Evolutionary conservation across 2,329 filamentous ascomycete genomes (phyloP).

Genomic region (Stachybotrys echinatus): DNA sequence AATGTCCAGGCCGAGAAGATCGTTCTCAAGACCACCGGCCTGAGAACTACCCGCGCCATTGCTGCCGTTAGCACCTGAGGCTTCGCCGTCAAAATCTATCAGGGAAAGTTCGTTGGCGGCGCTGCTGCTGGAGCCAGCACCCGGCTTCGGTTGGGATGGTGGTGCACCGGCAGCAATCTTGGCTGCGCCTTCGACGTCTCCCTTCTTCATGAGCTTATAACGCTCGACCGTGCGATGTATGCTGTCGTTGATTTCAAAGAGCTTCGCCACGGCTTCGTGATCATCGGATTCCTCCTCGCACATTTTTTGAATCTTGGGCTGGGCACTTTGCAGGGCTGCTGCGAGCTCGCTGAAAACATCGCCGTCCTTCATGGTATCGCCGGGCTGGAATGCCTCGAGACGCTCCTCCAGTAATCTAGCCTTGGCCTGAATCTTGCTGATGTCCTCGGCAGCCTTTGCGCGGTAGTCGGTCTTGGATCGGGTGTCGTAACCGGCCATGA

Average conservation of each 20-base stretch:
- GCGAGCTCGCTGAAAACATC: conserved; percentile 80
- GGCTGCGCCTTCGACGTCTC: conserved; percentile 77
- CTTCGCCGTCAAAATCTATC: conserved; percentile 78
- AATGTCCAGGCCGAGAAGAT: conserved; percentile 83
- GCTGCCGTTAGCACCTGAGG: conserved; percentile 48
- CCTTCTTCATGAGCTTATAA: conserved; percentile 94
- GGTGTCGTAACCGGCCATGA: conserved; percentile 97
- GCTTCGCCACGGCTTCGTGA: conserved; percentile 87
- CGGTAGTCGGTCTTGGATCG: conserved; percentile 95
- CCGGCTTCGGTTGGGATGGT: conserved; percentile 53
- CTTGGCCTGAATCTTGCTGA: conserved; percentile 92
- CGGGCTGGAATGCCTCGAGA: conserved; percentile 74
- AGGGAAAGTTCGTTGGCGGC: conserved; percentile 73
- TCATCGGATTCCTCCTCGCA: conserved; percentile 98
- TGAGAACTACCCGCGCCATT: conserved; percentile 38
- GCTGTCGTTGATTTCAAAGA: conserved; percentile 97
- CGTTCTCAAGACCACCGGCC: conserved; percentile 73
- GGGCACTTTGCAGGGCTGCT: conserved; percentile 81
- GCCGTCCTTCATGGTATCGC: conserved; percentile 68
- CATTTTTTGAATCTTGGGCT: conserved; percentile 99
- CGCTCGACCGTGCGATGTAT: conserved; percentile 95
- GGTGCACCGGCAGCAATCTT: conserved; percentile 76
- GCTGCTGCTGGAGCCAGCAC: conserved; percentile 21
- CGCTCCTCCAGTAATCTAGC: conserved; percentile 89
- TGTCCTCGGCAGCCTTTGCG: conserved; percentile 94